A percentile compares a stretch with the other conserved stretches of the same genome.
Evolutionary conservation across 805 yeast species (phyloP).

Genomic region (Lipomyces oligophaga): DNA sequence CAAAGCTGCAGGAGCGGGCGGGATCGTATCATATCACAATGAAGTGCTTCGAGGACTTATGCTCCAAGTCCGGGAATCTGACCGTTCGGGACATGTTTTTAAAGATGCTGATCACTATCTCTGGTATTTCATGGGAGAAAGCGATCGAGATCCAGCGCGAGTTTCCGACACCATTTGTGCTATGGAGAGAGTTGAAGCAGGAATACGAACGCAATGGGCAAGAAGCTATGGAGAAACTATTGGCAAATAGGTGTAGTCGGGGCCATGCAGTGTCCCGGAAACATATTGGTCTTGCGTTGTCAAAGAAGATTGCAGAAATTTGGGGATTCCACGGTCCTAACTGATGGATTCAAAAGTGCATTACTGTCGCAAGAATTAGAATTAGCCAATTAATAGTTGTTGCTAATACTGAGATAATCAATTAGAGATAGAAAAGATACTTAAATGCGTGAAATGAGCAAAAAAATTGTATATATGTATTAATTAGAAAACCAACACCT

Average conservation of each 20-base stretch:
- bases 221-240: conserved; percentile 31
- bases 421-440: too few species aligned
- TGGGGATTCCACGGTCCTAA: conserved; percentile 47
- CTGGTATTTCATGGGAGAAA: conserved; percentile 80
- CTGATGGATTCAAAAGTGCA: too few species aligned
- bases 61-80: conserved; percentile 65
- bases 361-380: too few species aligned
- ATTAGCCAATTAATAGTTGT: too few species aligned
- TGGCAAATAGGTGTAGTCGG: conserved; percentile 5
- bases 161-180: conserved; percentile 63
- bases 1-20: conserved; percentile 11
- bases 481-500: too few species aligned
- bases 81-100: conserved; percentile 75
- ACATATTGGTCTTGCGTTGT: conserved; percentile 50
- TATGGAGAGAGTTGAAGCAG: conserved; percentile 48
- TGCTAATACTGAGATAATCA: too few species aligned
- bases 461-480: too few species aligned
- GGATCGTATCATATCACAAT: conserved; percentile 43
- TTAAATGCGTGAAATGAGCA: too few species aligned
- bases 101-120: conserved; percentile 69
- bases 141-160: conserved; percentile 70
- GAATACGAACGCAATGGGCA: conserved; percentile 32
- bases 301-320: conserved; percentile 50
- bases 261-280: conserved; percentile 43
- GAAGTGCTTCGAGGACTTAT: conserved; percentile 57